Evolutionary conservation across 768 basidiomycete genomes (phyloP).

Genomic region (Scleroderma citrinum): DNA sequence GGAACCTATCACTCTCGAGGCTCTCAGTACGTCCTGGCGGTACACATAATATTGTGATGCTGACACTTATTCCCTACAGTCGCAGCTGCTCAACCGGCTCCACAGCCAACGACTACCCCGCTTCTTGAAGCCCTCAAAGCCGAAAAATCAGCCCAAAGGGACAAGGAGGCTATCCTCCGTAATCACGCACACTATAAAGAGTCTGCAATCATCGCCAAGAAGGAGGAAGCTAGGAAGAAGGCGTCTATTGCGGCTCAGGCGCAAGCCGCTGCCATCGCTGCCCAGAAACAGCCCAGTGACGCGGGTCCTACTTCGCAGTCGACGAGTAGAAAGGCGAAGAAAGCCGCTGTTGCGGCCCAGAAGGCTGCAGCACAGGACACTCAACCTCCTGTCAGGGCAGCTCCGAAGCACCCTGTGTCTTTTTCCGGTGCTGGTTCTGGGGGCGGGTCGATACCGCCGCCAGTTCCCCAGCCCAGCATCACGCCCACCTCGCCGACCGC

Average conservation of each 20-base stretch:
- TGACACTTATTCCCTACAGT: conserved; percentile 35
- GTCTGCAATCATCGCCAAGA: conserved; percentile 28
- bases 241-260: conserved; percentile 3
- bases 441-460: not conserved
- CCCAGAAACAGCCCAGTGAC: conserved; percentile 30
- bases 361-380: conserved; percentile 14
- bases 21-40: conserved; percentile 42
- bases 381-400: not conserved
- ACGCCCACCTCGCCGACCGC: not conserved
- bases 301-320: conserved; percentile 18
- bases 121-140: conserved; percentile 91
- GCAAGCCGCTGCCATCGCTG: conserved; percentile 2
- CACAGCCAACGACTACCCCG: conserved; percentile 78
- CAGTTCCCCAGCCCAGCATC: not conserved
- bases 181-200: conserved; percentile 73
- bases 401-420: conserved; percentile 10
- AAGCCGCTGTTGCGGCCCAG: conserved; percentile 22
- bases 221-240: conserved; percentile 37
- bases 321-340: conserved; percentile 33
- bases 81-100: conserved; percentile 52
- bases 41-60: not conserved
- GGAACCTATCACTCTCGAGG: conserved; percentile 62
- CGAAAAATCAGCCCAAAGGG: conserved; percentile 58
- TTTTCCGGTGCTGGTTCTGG: too few relatives aligned
- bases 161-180: conserved; percentile 65